These are phyloP conservation scores for Serendipita vermifera DNA, from an alignment of 768 basidiomycete species.

Conservation along the genomic window DNA sequence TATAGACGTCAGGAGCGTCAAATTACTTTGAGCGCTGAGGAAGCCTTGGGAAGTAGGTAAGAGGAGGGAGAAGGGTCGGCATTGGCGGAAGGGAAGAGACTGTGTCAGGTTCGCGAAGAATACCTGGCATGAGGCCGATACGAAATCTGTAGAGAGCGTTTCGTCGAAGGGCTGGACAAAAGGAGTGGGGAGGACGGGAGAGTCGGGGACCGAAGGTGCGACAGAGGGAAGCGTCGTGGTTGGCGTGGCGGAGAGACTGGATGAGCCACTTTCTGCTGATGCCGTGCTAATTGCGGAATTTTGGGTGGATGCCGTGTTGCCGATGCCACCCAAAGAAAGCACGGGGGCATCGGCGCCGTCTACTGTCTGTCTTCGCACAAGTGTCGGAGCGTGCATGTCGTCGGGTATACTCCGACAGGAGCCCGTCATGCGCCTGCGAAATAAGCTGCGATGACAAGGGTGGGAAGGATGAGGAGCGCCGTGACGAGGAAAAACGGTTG, in stretches of 20 bases:
- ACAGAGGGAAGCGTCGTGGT: background rate
- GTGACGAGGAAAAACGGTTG: too few relatives aligned
- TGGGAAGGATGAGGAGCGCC: too few relatives aligned
- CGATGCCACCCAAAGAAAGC: background rate
- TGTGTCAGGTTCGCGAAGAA: slow-evolving; percentile 71
- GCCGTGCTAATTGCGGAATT: slow-evolving; percentile 18
- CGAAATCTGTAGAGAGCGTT: slow-evolving; percentile 45
- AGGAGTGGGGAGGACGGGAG: slow-evolving; percentile 50
- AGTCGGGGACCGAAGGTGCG: slow-evolving; percentile 36
- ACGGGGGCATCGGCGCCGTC: background rate
- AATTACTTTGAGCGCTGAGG: slow-evolving; percentile 41
- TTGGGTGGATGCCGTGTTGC: slow-evolving; percentile 11
- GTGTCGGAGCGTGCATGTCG: too few relatives aligned
- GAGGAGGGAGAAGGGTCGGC: slow-evolving; percentile 63
- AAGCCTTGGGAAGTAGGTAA: slow-evolving; percentile 42
- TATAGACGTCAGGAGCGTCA: slow-evolving; percentile 48
- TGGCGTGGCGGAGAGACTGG: background rate
- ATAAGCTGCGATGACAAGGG: too few relatives aligned
- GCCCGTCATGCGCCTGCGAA: too few relatives aligned
- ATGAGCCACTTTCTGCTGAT: slow-evolving; percentile 19
- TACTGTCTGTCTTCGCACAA: background rate
- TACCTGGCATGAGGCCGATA: slow-evolving; percentile 45
- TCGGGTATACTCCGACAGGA: too few relatives aligned
- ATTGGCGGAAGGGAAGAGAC: slow-evolving; percentile 46
- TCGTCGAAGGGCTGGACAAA: slow-evolving; percentile 68